Base-by-base conservation (phyloP, 345 rosid species). In the Erucastrum elatum region DNA sequence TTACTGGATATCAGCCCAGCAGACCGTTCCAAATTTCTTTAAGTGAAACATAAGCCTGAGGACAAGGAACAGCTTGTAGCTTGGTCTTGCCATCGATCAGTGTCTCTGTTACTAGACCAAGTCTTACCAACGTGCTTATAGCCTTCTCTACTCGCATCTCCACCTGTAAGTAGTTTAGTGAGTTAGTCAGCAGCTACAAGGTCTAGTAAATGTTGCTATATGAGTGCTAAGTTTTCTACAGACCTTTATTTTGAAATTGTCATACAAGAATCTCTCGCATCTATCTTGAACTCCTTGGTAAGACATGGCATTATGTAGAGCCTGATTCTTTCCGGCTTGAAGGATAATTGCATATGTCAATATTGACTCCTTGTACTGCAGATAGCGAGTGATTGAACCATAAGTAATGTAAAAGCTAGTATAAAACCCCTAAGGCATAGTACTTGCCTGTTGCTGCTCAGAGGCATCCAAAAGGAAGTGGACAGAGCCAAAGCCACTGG, bases 381-480 rank as follows among this genome's bases (percentile, higher is more conserved):
- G 25, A 73, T 17, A 31, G 60, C 29, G 39, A 66, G 70, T 49
- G 3, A 71, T 41, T 37, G 9, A 16, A 68, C 16, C 30, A 31
- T 29, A 6, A 70, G 69, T 37, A 33, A 55, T 10, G 51, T 49
- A 27, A 12, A 33, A 33, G 35, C 4, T 33, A 33, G 6, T 33
- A 33, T 33, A 33, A 1, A 33, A 33, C 35, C 6, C 35, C 35
- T 33, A 71, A 64, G 71, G 63, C 35, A 4, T 33, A 31, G 30
- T 66, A 81, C 87, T 85, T 75, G 87, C 98, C 83, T 91, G 97
- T 82, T 94, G 98, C 83, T 94, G 97, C 83, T 94, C 96, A 15
- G 98, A 90, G 77, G 97, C 98, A 85, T 94, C 98, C 83, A 94
- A 77, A 84, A 94, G 97, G 82, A 94, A 92, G 83, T 94, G 92